Evolutionary conservation across 225 moss, liverwort and hornwort genomes (phyloP).

Genomic region (Neckera pumila): DNA sequence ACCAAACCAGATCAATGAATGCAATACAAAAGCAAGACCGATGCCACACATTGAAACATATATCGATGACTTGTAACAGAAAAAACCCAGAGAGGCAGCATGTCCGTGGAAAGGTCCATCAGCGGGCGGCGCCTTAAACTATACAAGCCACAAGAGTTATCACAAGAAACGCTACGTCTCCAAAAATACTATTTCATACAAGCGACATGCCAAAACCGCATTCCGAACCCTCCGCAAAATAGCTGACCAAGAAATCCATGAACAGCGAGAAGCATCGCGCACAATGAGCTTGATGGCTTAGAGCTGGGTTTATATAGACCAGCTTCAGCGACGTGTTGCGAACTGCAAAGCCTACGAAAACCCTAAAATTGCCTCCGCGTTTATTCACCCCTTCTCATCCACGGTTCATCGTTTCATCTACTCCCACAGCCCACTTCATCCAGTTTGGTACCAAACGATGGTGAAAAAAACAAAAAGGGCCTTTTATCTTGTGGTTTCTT

Average conservation of each 20-base stretch:
- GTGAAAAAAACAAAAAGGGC: neutral
- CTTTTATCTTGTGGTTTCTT: neutral
- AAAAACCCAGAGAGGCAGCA: neutral
- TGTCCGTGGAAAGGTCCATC: neutral
- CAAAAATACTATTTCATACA: no score
- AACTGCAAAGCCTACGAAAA: neutral
- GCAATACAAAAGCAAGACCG: neutral
- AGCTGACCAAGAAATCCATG: rapidly evolving
- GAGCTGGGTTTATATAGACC: neutral
- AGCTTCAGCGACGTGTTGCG: neutral
- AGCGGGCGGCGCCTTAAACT: neutral
- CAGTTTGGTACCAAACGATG: no score
- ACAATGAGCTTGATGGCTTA: rapidly evolving
- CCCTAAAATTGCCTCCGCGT: neutral
- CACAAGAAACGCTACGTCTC: rapidly evolving
- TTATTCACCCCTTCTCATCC: neutral
- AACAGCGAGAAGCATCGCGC: no score
- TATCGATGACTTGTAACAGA: no score
- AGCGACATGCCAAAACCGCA: no score
- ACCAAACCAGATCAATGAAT: neutral
- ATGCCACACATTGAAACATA: neutral
- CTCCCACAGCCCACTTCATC: neutral
- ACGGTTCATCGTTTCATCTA: neutral
- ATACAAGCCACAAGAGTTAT: no score
- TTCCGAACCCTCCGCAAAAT: neutral